phyloP scores from a whole-genome alignment of 2,329 filamentous ascomycete genomes.

The Phaeomoniella chlamydospora region DNA sequence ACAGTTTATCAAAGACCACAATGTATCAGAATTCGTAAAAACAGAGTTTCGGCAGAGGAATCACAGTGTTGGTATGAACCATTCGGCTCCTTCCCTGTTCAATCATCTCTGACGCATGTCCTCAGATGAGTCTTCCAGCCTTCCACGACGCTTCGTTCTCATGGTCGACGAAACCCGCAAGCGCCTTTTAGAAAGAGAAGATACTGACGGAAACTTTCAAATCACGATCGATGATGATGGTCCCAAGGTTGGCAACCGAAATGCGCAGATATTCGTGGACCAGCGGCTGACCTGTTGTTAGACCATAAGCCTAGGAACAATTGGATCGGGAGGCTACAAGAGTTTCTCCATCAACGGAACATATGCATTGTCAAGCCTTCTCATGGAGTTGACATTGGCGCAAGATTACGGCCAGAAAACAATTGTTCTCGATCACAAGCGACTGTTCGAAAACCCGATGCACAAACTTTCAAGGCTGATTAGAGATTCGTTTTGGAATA shows the following conservation, averaged over 20 bases:
- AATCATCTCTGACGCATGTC: slow-evolving; percentile 7
- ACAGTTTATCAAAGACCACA: slow-evolving; percentile 10
- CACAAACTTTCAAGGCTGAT: slow-evolving; percentile 76
- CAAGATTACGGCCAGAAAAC: slow-evolving; percentile 80
- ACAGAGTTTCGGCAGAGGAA: slow-evolving; percentile 14
- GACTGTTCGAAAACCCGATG: slow-evolving; percentile 90
- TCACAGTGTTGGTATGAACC: slow-evolving; percentile 30
- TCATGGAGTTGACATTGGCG: slow-evolving; percentile 87
- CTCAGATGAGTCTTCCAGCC: slow-evolving; percentile 56
- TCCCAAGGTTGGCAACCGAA: slow-evolving; percentile 53
- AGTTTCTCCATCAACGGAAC: slow-evolving; percentile 85
- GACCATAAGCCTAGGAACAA: slow-evolving; percentile 73
- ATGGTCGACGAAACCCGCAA: slow-evolving; percentile 74
- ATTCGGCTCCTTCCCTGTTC: slow-evolving; percentile 1
- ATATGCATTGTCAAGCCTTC: slow-evolving; percentile 91
- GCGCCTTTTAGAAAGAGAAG: slow-evolving; percentile 68
- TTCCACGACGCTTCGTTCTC: slow-evolving; percentile 69
- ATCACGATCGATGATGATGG: slow-evolving; percentile 95
- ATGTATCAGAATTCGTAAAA: slow-evolving; percentile 5
- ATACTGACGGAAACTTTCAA: slow-evolving; percentile 87
- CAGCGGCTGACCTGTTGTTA: slow-evolving; percentile 16
- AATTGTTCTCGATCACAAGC: slow-evolving; percentile 79
- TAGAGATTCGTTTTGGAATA: slow-evolving; percentile 82
- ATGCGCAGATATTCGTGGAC: too few species aligned
- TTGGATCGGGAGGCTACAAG: slow-evolving; percentile 72